These are phyloP conservation scores for Falciphora oryzae DNA, from an alignment of 2,329 filamentous ascomycete genomes.

Conservation along the genomic window DNA sequence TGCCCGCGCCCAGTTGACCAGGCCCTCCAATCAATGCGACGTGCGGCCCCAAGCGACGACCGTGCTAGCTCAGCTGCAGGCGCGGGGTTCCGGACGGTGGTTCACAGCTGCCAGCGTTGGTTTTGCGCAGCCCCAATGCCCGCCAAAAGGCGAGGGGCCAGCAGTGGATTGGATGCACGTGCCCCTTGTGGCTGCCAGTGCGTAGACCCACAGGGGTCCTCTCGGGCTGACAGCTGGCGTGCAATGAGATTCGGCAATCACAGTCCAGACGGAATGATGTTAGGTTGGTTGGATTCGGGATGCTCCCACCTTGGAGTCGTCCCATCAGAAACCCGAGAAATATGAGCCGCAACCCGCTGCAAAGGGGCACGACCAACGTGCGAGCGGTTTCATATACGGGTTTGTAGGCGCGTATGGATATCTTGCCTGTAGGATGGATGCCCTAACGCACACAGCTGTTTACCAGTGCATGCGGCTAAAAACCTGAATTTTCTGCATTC, in stretches of 20 bases:
- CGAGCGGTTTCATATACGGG: no score
- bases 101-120: not conserved
- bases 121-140: not conserved
- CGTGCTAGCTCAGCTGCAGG: not conserved
- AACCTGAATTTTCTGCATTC: no score
- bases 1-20: not conserved
- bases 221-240: not conserved
- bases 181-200: not conserved
- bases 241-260: not conserved
- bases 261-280: no score
- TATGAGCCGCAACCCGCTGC: no score
- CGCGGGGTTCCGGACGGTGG: not conserved
- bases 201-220: not conserved
- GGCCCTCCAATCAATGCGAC: not conserved
- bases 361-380: no score
- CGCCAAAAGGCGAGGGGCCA: not conserved
- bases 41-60: not conserved
- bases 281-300: no score
- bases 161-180: not conserved
- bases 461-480: not conserved
- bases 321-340: not conserved
- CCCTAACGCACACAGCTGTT: no score
- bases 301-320: no score
- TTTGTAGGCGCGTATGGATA: no score
- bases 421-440: no score